Evolutionary conservation across 2,329 filamentous ascomycete species (phyloP).

Genomic region (Colletotrichum nymphaeae): DNA sequence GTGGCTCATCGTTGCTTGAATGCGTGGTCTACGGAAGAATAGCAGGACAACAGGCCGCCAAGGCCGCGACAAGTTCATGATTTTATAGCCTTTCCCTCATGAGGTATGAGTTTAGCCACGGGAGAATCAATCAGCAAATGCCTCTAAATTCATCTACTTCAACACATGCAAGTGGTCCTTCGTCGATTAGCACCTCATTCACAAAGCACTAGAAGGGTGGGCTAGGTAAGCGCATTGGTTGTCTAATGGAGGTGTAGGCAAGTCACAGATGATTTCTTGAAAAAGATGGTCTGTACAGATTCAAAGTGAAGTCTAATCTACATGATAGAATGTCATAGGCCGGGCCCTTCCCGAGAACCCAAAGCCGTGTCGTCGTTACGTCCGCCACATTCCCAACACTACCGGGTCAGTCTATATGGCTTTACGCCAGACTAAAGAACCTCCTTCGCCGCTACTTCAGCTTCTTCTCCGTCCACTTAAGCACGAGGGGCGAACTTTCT

Average conservation of each 20-base stretch:
- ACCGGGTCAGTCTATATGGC: background rate
- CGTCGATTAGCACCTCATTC: background rate
- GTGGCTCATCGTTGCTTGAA: constrained; percentile 70
- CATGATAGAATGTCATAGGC: constrained; percentile 12
- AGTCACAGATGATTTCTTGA: background rate
- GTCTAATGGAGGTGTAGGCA: background rate
- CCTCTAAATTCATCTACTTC: background rate
- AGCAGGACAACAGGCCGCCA: constrained; percentile 62
- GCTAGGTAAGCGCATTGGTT: background rate
- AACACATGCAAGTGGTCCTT: background rate
- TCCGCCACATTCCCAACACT: background rate
- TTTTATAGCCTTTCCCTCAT: too few relatives aligned
- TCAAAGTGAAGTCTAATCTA: background rate
- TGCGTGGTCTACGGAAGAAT: constrained; percentile 73
- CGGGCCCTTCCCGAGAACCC: background rate
- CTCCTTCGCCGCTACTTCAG: too few relatives aligned
- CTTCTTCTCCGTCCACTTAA: background rate
- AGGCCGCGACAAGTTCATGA: constrained; percentile 12
- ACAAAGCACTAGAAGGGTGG: too few relatives aligned
- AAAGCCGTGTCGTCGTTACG: background rate
- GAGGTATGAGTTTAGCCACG: background rate
- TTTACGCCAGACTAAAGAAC: background rate
- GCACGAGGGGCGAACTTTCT: constrained; percentile 15
- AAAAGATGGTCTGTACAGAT: constrained; percentile 5
- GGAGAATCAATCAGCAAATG: background rate